These are phyloP conservation scores for Oryza officinalis DNA, from an alignment of 176 grass and related monocot species.

Conservation along the genomic window DNA sequence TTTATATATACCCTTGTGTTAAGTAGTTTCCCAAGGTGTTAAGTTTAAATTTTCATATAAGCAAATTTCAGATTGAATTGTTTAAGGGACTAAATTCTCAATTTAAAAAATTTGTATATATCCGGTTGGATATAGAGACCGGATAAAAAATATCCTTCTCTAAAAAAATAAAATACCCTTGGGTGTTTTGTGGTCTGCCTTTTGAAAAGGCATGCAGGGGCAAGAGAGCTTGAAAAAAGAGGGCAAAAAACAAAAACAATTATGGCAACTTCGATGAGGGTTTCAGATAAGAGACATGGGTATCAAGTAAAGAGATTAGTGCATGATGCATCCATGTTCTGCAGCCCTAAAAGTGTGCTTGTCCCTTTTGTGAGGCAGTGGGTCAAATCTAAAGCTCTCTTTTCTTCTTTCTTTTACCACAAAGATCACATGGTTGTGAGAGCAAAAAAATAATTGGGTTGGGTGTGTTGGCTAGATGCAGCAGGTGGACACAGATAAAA, in stretches of 20 bases:
- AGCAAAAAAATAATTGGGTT: neutral
- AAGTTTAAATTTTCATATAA: no score
- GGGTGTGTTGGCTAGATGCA: neutral
- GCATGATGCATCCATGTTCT: constrained; percentile 33
- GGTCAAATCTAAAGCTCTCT: constrained; percentile 41
- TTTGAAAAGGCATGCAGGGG: constrained; percentile 20
- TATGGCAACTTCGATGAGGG: constrained; percentile 2
- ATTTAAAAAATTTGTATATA: no score
- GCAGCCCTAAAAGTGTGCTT: constrained; percentile 29
- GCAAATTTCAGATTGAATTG: no score
- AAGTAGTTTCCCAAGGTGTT: no score
- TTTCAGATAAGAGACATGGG: constrained; percentile 26
- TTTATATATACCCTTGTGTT: no score
- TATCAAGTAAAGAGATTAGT: constrained; percentile 31
- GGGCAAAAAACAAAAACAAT: neutral
- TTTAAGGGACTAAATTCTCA: no score
- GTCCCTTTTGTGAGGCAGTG: constrained; percentile 22
- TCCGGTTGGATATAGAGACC: no score
- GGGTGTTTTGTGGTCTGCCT: constrained; percentile 28
- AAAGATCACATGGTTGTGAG: constrained; percentile 49
- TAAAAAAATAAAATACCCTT: no score
- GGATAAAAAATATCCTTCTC: no score
- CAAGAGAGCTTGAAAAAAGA: neutral
- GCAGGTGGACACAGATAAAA: neutral
- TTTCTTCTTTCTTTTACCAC: constrained; percentile 18